These are phyloP conservation scores for Talaromyces sp. DNA, from an alignment of 2,329 filamentous ascomycete species.

Conservation along the genomic window DNA sequence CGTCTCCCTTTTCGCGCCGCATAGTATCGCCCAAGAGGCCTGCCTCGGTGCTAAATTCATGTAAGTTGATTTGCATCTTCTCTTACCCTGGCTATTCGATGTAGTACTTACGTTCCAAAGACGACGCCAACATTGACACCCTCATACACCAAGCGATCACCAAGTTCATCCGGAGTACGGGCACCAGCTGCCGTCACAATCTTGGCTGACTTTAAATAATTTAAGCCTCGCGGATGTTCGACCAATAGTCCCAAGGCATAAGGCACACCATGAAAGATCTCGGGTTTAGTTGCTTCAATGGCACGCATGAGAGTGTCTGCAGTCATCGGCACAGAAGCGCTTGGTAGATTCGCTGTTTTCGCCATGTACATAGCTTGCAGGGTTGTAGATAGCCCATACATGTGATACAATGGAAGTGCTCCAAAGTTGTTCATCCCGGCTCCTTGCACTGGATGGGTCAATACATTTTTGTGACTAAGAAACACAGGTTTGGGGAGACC, in stretches of 20 bases:
- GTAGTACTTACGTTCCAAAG: background rate
- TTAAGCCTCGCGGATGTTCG: constrained; percentile 54
- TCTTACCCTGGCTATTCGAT: background rate
- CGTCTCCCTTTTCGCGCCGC: background rate
- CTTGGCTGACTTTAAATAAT: constrained; percentile 44
- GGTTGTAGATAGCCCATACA: background rate
- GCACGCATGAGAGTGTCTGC: background rate
- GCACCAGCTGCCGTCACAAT: constrained; percentile 56
- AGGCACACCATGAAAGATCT: constrained; percentile 48
- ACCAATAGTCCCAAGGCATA: constrained; percentile 61
- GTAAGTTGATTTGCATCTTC: background rate
- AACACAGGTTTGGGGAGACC: constrained; percentile 9
- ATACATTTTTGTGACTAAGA: background rate
- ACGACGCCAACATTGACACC: constrained; percentile 39
- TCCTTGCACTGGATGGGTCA: background rate
- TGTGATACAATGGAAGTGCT: constrained; percentile 40
- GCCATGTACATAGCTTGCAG: constrained; percentile 1
- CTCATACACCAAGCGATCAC: constrained; percentile 49
- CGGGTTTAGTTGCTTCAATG: background rate
- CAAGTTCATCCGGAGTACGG: constrained; percentile 57
- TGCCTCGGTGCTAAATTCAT: background rate
- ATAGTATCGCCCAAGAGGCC: background rate
- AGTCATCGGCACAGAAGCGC: constrained; percentile 1
- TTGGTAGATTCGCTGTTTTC: background rate
- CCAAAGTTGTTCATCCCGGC: background rate